Evolutionary conservation across 1,284 basidiomycete species (phyloP).

Genomic region (Tylopilus orsonianus): DNA sequence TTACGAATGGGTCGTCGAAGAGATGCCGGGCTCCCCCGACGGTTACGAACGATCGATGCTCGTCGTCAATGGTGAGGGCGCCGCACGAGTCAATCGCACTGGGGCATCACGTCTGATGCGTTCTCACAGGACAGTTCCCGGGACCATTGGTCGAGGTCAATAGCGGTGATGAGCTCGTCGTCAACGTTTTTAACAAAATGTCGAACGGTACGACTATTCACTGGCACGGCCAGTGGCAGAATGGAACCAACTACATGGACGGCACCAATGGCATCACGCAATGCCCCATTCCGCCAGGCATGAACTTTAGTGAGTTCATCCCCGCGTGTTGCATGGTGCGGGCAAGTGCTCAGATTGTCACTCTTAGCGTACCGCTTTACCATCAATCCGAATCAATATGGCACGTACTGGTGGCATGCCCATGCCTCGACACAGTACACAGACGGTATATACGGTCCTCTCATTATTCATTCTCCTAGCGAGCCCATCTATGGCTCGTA

Average conservation of each 20-base stretch:
- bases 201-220: constrained; percentile 34
- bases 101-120: constrained; percentile 1
- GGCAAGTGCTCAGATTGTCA: constrained; percentile 4
- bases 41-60: constrained; percentile 34
- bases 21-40: constrained; percentile 31
- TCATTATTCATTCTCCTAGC: constrained; percentile 33
- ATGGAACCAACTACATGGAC: constrained; percentile 38
- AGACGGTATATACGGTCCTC: constrained; percentile 34
- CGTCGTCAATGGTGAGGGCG: constrained; percentile 30
- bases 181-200: constrained; percentile 35
- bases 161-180: constrained; percentile 33
- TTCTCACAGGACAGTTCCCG: constrained; percentile 30
- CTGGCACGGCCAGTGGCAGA: constrained; percentile 36
- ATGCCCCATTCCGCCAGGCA: constrained; percentile 34
- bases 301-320: constrained; percentile 32
- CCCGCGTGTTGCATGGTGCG: not conserved
- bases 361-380: constrained; percentile 30
- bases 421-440: constrained; percentile 36
- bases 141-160: constrained; percentile 35
- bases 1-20: constrained; percentile 33
- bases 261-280: constrained; percentile 35
- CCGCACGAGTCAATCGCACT: not conserved
- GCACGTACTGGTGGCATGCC: constrained; percentile 35
- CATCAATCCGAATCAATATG: constrained; percentile 33
- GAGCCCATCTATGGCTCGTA: constrained; percentile 32